Base-by-base conservation (phyloP, 2,329 filamentous ascomycete species). In the Curvularia sp. region DNA sequence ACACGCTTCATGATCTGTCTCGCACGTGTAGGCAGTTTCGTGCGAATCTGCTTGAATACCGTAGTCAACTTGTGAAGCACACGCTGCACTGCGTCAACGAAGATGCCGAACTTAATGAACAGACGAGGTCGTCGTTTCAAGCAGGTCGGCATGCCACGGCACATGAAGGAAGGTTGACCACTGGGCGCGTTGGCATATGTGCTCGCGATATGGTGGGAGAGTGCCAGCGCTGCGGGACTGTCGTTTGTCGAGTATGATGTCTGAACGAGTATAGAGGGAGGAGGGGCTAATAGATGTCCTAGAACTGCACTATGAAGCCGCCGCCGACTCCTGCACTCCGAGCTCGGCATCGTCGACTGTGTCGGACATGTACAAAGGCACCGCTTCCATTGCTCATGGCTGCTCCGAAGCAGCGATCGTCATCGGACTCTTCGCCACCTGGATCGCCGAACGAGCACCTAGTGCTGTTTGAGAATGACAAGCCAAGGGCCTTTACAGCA, bases 231-330 rank as follows among this genome's bases (percentile, higher is more conserved):
- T 98, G 94, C 75, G 85, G 85, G 39, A 87, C 80, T 28, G 84
- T 93, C 26, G 87, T 97, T 55, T 98, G 94, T 77, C 86, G 94
- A 78, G 93, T 96, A 84, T 75, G 86, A 77, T 30, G 47, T 18
- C 13, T 38, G 20, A 44, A 24, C 38, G 12, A 8, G 1, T 22
- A 12, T 20, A 24, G 10, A 47, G 42, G 24, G 53, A 18, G 24
- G 53, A 18, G 24, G 13, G 22, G 58, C 68, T 72, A 55, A 73
- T 54, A 4, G n/a, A 38, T 5, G 43, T 13, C 9, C 1, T 75
- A 96, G 92, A 98, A 98, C 68, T 98, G 94, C 77, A 89, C 89
- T 5, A 89, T 92, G 70, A 97, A 97, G 77, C 88, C 90, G 0
- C 92, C 92, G 0, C 86, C 89, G 2, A 82, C 84, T 1, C 81